phyloP scores from a whole-genome alignment of 2,329 filamentous ascomycete species.

The Penicillium hesseltinei region DNA sequence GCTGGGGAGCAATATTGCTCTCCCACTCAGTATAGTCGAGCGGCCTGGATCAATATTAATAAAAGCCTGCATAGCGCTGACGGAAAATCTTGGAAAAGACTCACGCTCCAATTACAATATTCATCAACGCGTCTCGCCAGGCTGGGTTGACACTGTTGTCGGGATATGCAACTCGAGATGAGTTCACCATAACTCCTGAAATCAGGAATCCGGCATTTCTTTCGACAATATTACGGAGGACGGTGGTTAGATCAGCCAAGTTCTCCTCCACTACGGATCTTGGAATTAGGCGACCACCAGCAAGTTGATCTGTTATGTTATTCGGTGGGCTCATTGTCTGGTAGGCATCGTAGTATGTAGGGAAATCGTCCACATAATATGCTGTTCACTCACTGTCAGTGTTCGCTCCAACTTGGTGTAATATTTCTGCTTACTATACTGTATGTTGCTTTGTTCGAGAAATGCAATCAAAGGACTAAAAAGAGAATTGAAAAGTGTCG shows the following conservation, averaged over 20 bases:
- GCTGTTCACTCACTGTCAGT: neutral
- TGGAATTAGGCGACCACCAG: constrained; percentile 23
- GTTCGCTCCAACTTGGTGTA: neutral
- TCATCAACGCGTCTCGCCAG: constrained; percentile 12
- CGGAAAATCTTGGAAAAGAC: neutral
- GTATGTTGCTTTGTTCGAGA: neutral
- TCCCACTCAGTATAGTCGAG: constrained; percentile 7
- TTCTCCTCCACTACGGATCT: constrained; percentile 10
- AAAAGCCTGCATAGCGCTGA: neutral
- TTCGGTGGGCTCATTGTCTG: constrained; percentile 62
- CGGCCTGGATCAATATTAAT: neutral
- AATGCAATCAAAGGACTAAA: neutral
- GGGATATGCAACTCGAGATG: constrained; percentile 3
- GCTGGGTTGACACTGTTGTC: constrained; percentile 16
- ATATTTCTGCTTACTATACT: constrained; percentile 1
- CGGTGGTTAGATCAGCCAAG: neutral
- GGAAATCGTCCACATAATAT: constrained; percentile 13
- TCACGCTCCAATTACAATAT: constrained; percentile 9
- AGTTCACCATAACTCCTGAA: constrained; percentile 15
- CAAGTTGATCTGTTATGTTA: constrained; percentile 15
- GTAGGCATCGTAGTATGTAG: constrained; percentile 65
- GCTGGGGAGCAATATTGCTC: neutral
- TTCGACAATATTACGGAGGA: constrained; percentile 8
- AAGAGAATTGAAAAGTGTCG: neutral
- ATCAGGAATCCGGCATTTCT: constrained; percentile 1